Percentiles rank a stretch among this genome's conserved stretches.
Evolutionary conservation across 2,329 filamentous ascomycete species (phyloP).

Genomic region (Neopestalotiopsis clavispora): DNA sequence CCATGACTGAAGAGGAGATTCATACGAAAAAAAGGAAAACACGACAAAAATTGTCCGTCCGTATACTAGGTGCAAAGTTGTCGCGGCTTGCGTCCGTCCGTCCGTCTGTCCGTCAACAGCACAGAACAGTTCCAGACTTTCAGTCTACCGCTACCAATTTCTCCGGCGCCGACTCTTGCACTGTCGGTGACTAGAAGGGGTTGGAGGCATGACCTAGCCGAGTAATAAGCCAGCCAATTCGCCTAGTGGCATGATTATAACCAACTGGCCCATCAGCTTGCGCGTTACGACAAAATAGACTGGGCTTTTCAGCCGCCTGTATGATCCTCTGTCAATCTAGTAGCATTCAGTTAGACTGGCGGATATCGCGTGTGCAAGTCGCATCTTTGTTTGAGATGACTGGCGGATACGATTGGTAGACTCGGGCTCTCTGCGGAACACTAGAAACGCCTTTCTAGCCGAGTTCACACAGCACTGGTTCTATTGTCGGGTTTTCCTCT

Average conservation of each 20-base stretch:
- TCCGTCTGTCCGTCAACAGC: neutral
- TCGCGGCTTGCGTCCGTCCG: neutral
- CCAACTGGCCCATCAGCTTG: neutral
- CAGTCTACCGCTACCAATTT: neutral
- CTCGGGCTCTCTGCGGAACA: slow-evolving; percentile 13
- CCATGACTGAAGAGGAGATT: neutral
- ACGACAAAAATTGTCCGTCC: neutral
- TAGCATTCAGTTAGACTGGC: neutral
- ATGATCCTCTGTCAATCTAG: neutral
- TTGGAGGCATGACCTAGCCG: neutral
- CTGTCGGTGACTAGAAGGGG: neutral
- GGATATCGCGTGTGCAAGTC: slow-evolving; percentile 4
- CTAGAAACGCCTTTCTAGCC: neutral
- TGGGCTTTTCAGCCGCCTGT: neutral
- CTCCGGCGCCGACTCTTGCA: neutral
- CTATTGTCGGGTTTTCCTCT: neutral
- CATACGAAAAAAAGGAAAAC: neutral
- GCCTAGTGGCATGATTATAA: neutral
- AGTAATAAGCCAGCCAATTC: neutral
- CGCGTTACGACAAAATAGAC: neutral
- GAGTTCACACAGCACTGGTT: neutral
- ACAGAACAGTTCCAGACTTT: neutral
- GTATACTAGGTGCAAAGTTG: neutral
- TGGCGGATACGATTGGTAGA: neutral
- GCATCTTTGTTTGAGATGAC: neutral